A percentile compares a stretch with the other conserved stretches of the same genome.
These are phyloP conservation scores for Pterocarpus macrocarpus DNA, from an alignment of 306 rosid species.

Conservation along the genomic window DNA sequence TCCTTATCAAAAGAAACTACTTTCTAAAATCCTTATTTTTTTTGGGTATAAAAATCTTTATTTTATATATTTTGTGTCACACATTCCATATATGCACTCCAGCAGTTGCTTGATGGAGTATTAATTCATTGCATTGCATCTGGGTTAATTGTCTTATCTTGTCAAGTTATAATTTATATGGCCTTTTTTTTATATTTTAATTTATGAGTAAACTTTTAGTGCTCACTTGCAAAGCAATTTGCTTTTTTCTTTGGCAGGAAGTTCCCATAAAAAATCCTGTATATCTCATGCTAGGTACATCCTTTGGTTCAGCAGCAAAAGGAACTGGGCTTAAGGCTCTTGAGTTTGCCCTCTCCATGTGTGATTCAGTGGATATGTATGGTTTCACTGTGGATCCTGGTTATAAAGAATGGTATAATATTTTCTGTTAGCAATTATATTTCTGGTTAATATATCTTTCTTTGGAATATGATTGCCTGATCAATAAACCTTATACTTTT, in stretches of 20 bases:
- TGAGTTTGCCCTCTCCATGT: constrained; percentile 93
- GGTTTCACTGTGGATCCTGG: constrained; percentile 99
- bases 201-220: background rate
- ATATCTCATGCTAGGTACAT: constrained; percentile 94
- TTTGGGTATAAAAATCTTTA: too few relatives aligned
- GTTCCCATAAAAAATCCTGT: constrained; percentile 87
- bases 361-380: constrained; percentile 97
- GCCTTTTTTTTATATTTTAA: background rate
- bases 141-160: background rate
- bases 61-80: constrained; percentile 22
- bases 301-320: constrained; percentile 98
- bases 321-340: constrained; percentile 99
- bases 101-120: background rate
- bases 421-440: constrained; percentile 28
- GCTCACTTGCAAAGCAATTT: constrained; percentile 43
- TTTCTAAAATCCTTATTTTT: background rate
- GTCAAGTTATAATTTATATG: background rate
- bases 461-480: constrained; percentile 39
- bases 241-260: constrained; percentile 74
- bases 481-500: constrained; percentile 22
- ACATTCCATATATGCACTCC: background rate
- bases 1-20: constrained; percentile 25
- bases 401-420: constrained; percentile 89
- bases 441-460: constrained; percentile 30
- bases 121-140: background rate